phyloP scores from a whole-genome alignment of 192 early-diverging fungal species.

The Geranomyces variabilis region DNA sequence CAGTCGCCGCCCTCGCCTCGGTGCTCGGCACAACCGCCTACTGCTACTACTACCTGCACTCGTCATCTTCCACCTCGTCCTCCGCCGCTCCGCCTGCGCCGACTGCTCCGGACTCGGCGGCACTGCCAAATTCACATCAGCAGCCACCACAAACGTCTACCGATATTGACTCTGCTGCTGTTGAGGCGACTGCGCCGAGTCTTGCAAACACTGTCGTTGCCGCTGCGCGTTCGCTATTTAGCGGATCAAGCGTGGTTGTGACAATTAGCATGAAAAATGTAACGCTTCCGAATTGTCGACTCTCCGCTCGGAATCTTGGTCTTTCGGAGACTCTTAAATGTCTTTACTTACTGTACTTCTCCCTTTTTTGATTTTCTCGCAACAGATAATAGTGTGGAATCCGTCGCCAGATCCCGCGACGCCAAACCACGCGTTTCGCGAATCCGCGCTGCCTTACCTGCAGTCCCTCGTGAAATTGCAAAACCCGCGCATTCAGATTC shows the following conservation, averaged over 20 bases:
- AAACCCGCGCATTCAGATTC: slow-evolving; percentile 14
- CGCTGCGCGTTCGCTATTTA: no score
- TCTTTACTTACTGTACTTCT: neutral
- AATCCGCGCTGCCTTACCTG: slow-evolving; percentile 59
- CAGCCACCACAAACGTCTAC: neutral
- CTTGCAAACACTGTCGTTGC: no score
- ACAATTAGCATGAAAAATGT: no score
- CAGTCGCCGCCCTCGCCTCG: slow-evolving; percentile 2
- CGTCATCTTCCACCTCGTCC: no score
- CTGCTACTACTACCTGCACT: neutral
- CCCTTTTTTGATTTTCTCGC: neutral
- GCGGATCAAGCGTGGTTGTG: no score
- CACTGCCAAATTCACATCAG: neutral
- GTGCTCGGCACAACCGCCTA: slow-evolving; percentile 3
- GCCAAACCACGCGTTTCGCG: slow-evolving; percentile 75
- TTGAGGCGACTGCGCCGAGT: neutral
- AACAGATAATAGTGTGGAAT: slow-evolving; percentile 77
- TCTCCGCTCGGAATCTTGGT: slow-evolving; percentile 33
- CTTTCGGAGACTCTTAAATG: slow-evolving; percentile 66
- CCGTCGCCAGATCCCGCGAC: slow-evolving; percentile 67
- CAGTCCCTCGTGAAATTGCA: slow-evolving; percentile 44
- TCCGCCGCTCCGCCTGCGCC: no score
- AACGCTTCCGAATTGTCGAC: no score
- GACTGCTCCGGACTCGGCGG: no score
- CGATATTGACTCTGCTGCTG: neutral